A percentile compares a stretch with the other conserved stretches of the same genome.
phyloP scores from a whole-genome alignment of 2,329 filamentous ascomycete genomes.

The Biscogniauxia sp. region DNA sequence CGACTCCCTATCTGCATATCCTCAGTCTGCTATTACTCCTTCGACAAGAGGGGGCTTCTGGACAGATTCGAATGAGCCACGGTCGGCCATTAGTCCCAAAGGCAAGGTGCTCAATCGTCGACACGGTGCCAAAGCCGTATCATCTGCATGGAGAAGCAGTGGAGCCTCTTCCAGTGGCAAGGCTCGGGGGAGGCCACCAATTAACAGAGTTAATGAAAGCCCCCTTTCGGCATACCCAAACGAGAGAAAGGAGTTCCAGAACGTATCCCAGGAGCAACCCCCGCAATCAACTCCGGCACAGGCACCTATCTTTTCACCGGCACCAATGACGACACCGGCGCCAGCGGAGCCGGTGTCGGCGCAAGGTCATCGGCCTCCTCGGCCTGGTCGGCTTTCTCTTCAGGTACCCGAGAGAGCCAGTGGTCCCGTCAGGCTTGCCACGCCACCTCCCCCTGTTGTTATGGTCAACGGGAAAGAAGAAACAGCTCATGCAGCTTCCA shows the following conservation, averaged over 20 bases:
- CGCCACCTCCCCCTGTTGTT: conserved; percentile 51
- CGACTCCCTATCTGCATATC: conserved; percentile 67
- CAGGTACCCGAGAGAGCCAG: conserved; percentile 62
- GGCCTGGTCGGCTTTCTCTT: conserved; percentile 54
- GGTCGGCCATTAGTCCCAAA: conserved; percentile 68
- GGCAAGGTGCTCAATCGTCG: conserved; percentile 52
- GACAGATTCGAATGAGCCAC: conserved; percentile 61
- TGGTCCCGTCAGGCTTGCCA: conserved; percentile 61
- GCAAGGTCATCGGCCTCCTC: conserved; percentile 23
- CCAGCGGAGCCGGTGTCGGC: conserved; percentile 23
- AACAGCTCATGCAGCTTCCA: conserved; percentile 15
- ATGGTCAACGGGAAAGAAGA: conserved; percentile 49
- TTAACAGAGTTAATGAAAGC: conserved; percentile 60
- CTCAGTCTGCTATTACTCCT: conserved; percentile 75
- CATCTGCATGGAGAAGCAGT: conserved; percentile 80
- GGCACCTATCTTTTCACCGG: conserved; percentile 25
- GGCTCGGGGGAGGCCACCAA: conserved; percentile 75
- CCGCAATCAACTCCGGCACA: conserved; percentile 24
- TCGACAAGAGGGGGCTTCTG: conserved; percentile 52
- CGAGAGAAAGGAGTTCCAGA: conserved; percentile 51
- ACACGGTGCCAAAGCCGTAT: conserved; percentile 80
- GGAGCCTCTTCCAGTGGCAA: conserved; percentile 64
- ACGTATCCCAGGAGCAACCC: conserved; percentile 25
- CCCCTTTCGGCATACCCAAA: conserved; percentile 67
- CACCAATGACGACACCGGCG: conserved; percentile 21